A percentile compares a stretch with the other conserved stretches of the same genome.
Conservation (phyloP, 208 protist species). For the Strigomonas galati region DNA sequence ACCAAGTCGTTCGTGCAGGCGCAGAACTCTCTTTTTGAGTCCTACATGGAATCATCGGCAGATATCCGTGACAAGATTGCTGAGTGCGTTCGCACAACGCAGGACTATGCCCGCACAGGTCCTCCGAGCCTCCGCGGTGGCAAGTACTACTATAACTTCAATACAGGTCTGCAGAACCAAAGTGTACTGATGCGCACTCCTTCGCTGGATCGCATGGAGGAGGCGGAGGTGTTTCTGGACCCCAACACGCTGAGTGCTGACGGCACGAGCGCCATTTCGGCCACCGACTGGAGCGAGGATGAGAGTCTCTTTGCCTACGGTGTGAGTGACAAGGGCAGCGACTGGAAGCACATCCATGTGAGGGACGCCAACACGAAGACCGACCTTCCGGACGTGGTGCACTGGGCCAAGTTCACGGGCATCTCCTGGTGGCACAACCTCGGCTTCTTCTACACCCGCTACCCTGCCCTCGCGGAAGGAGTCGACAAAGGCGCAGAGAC, state of each 20-base stretch:
- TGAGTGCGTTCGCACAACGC: slow-evolving; percentile 40
- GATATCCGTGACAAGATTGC: slow-evolving; percentile 56
- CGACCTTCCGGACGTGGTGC: slow-evolving; percentile 65
- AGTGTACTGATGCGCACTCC: slow-evolving; percentile 61
- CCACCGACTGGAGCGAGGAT: slow-evolving; percentile 60
- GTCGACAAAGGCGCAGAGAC: slow-evolving; percentile 88
- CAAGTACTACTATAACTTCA: slow-evolving; percentile 88
- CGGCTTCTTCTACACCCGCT: slow-evolving; percentile 94
- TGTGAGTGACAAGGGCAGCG: slow-evolving; percentile 84
- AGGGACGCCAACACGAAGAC: slow-evolving; percentile 43
- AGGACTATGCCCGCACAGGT: slow-evolving; percentile 82
- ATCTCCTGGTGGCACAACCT: slow-evolving; percentile 80
- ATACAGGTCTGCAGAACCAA: slow-evolving; percentile 92
- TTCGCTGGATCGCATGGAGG: slow-evolving; percentile 23
- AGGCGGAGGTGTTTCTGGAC: slow-evolving; percentile 82
- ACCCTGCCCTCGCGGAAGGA: slow-evolving; percentile 50
- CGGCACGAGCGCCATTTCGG: slow-evolving; percentile 76
- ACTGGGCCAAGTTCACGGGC: slow-evolving; percentile 90
- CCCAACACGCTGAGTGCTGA: slow-evolving; percentile 85
- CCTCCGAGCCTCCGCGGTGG: slow-evolving; percentile 52
- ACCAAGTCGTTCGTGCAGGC: slow-evolving; percentile 85
- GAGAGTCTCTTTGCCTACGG: slow-evolving; percentile 85
- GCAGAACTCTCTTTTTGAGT: slow-evolving; percentile 76
- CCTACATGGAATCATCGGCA: slow-evolving; percentile 55
- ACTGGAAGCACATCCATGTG: slow-evolving; percentile 89